Percentiles rank a stretch among this genome's conserved stretches.
phyloP scores from a whole-genome alignment of 192 early-diverging fungal genomes.

The Backusella sp. region DNA sequence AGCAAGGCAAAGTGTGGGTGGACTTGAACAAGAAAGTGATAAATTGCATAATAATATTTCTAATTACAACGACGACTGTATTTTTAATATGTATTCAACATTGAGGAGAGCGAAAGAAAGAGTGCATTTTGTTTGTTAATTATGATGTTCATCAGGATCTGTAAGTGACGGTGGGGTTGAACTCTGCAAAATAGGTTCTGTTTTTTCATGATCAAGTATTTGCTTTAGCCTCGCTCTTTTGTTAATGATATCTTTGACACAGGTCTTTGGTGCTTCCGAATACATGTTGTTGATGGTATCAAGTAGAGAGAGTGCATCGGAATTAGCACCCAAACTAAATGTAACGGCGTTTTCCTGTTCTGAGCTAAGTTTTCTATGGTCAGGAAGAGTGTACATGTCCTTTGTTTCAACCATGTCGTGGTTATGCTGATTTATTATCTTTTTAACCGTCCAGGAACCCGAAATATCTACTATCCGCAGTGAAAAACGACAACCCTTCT shows the following conservation, averaged over 20 bases:
- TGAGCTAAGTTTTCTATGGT: background rate
- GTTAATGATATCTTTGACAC: background rate
- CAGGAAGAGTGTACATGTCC: background rate
- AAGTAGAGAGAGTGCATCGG: background rate
- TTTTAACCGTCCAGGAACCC: slow-evolving; percentile 2
- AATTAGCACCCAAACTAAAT: background rate
- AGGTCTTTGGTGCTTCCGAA: background rate
- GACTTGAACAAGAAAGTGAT: background rate
- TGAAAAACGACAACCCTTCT: background rate
- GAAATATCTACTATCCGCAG: slow-evolving; percentile 6
- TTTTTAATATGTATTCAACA: background rate
- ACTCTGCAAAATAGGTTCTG: background rate
- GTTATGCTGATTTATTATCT: background rate
- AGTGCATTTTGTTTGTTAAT: background rate
- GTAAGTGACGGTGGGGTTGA: background rate
- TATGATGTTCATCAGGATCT: background rate
- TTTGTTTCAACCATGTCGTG: slow-evolving; percentile 1
- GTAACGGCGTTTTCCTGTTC: slow-evolving; percentile 2
- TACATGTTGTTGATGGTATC: slow-evolving; percentile 4
- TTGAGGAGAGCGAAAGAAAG: background rate
- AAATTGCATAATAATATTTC: background rate
- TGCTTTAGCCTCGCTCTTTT: background rate
- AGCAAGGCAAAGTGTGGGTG: too few species aligned
- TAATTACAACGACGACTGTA: background rate
- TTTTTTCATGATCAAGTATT: slow-evolving; percentile 2